Evolutionary conservation across 2,329 filamentous ascomycete genomes (phyloP).

Genomic region (Talaromyces sp.): DNA sequence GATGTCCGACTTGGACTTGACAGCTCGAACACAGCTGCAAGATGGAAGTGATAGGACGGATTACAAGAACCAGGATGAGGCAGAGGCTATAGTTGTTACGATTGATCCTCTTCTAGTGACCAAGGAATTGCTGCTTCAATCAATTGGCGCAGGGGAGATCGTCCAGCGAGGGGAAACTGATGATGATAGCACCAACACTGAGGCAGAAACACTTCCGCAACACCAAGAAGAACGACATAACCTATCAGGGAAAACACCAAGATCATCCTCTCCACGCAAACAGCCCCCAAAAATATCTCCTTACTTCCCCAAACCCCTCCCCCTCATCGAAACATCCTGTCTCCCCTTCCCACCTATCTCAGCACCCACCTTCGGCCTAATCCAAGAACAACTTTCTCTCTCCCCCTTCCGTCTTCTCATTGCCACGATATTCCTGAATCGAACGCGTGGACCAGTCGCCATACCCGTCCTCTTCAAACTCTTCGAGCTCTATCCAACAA

Average conservation of each 20-base stretch:
- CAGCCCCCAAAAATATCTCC: constrained; percentile 37
- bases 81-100: background rate
- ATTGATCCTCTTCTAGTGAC: background rate
- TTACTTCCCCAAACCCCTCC: constrained; percentile 36
- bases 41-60: background rate
- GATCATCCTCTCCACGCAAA: constrained; percentile 1
- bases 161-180: background rate
- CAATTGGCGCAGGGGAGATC: background rate
- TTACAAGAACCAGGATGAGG: background rate
- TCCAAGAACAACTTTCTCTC: constrained; percentile 74
- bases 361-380: constrained; percentile 65
- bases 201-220: background rate
- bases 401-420: constrained; percentile 78
- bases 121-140: background rate
- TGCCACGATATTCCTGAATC: constrained; percentile 79
- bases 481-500: constrained; percentile 65
- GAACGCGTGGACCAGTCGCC: constrained; percentile 69
- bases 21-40: background rate
- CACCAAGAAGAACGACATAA: background rate
- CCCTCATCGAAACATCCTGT: constrained; percentile 39
- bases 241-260: background rate
- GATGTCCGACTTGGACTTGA: background rate
- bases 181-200: background rate
- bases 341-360: constrained; percentile 65
- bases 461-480: constrained; percentile 72